A percentile compares a stretch with the other conserved stretches of the same genome.
Conservation (phyloP, 2,329 filamentous ascomycete species). For the Paecilomyces niveus region DNA sequence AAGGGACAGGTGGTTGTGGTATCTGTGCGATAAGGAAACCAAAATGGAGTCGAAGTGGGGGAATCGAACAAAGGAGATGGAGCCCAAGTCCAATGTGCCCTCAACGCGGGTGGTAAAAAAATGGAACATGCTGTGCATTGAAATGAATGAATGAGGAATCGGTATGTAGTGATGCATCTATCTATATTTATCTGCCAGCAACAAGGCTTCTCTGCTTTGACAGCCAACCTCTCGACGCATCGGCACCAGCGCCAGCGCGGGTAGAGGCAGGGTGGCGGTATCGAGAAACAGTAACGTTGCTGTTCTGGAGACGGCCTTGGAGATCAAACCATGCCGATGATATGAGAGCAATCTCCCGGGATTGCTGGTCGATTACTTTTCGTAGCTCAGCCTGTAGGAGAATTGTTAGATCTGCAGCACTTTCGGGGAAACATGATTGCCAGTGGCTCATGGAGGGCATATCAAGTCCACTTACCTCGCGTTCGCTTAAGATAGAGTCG, state of each 20-base stretch:
- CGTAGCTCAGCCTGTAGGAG: slow-evolving; percentile 32
- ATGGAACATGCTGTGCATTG: background rate
- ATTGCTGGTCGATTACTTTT: slow-evolving; percentile 32
- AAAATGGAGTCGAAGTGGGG: background rate
- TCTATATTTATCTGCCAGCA: slow-evolving; percentile 16
- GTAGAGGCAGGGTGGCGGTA: slow-evolving; percentile 25
- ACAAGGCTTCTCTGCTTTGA: slow-evolving; percentile 37
- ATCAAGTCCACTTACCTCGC: slow-evolving; percentile 25
- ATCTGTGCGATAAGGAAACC: background rate
- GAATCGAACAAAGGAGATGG: background rate
- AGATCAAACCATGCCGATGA: slow-evolving; percentile 43
- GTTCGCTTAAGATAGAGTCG: slow-evolving; percentile 31
- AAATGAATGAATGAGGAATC: slow-evolving; percentile 1
- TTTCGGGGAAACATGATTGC: background rate
- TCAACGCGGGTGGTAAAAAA: background rate
- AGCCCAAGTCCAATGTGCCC: background rate
- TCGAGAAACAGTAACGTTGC: slow-evolving; percentile 34
- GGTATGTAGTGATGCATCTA: background rate
- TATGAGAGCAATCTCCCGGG: slow-evolving; percentile 38
- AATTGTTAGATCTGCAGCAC: background rate
- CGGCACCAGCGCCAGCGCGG: slow-evolving; percentile 22
- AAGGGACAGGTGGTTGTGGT: background rate
- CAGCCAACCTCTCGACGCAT: slow-evolving; percentile 38
- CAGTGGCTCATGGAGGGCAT: background rate
- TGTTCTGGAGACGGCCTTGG: slow-evolving; percentile 38